Conservation (phyloP, 441 rosid genomes). For the Bocquillonia castaneifolia region DNA sequence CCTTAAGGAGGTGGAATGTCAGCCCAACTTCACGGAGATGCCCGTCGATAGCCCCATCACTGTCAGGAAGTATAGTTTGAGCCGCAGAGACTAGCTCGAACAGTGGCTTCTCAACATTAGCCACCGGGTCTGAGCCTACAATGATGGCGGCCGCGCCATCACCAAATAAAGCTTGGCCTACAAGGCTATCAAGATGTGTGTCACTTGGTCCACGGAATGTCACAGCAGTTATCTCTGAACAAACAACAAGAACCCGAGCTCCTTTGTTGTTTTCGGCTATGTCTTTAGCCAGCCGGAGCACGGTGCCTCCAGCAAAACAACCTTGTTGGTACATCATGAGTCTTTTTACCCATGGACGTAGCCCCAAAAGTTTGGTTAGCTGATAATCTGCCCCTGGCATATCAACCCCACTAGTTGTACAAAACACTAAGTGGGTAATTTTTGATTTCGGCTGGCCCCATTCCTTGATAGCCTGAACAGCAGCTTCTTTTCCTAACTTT, state of each 20-base stretch:
- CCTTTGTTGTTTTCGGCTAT: constrained; percentile 47
- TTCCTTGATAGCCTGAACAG: constrained; percentile 40
- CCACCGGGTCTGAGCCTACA: constrained; percentile 36
- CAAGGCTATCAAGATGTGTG: constrained; percentile 34
- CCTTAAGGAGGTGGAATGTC: constrained; percentile 40
- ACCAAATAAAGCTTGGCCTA: constrained; percentile 44
- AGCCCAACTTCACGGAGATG: constrained; percentile 43
- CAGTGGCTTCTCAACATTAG: constrained; percentile 30
- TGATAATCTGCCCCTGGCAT: constrained; percentile 48
- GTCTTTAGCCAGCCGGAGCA: constrained; percentile 45
- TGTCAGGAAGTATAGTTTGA: constrained; percentile 37
- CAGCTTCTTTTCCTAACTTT: constrained; percentile 43
- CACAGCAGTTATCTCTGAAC: constrained; percentile 33
- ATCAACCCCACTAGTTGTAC: constrained; percentile 44
- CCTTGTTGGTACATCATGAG: constrained; percentile 51
- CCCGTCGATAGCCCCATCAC: constrained; percentile 45
- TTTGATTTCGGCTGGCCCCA: constrained; percentile 50
- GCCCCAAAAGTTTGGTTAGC: constrained; percentile 44
- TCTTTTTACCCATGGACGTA: constrained; percentile 40
- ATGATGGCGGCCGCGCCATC: constrained; percentile 45
- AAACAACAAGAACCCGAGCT: constrained; percentile 38
- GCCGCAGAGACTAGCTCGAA: constrained; percentile 33
- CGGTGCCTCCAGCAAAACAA: constrained; percentile 39
- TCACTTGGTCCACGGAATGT: constrained; percentile 46
- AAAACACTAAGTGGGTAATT: constrained; percentile 46